Conservation (phyloP, 805 yeast species). For the Blastobotrys attinorum region DNA sequence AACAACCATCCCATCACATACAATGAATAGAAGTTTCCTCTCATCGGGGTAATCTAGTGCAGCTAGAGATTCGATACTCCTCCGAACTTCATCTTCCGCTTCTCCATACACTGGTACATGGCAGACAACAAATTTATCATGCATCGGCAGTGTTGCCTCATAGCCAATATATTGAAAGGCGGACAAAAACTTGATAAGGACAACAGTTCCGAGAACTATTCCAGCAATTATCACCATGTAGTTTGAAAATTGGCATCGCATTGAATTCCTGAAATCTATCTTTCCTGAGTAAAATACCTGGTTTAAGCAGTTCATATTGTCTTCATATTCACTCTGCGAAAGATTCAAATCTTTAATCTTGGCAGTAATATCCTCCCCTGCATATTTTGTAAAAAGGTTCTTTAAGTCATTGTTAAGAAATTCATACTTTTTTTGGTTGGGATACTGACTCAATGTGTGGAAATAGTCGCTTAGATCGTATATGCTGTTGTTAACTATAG, state of each 20-base stretch:
- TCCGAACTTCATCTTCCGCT: conserved; percentile 45
- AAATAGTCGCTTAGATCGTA: conserved; percentile 34
- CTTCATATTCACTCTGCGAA: conserved; percentile 18
- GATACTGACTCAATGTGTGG: conserved; percentile 22
- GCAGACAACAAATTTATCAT: conserved; percentile 35
- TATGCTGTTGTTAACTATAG: conserved; percentile 28
- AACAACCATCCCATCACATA: conserved; percentile 54
- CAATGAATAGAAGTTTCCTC: conserved; percentile 45
- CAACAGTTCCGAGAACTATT: conserved; percentile 30
- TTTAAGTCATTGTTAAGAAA: conserved; percentile 29
- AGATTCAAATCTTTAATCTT: conserved; percentile 20
- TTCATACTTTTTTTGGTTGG: conserved; percentile 24
- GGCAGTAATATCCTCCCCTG: conserved; percentile 32
- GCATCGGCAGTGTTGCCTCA: conserved; percentile 30
- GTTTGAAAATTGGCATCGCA: conserved; percentile 34
- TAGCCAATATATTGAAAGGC: conserved; percentile 31
- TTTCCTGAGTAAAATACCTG: conserved; percentile 30
- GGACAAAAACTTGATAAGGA: conserved; percentile 33
- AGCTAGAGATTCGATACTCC: conserved; percentile 51
- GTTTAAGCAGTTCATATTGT: conserved; percentile 29
- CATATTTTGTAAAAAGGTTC: conserved; percentile 25
- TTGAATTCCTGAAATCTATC: conserved; percentile 33
- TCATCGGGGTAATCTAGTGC: conserved; percentile 48
- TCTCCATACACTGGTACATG: conserved; percentile 47
- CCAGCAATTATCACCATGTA: conserved; percentile 33